Percentiles rank a stretch among this genome's conserved stretches.
Evolutionary conservation across 2,329 filamentous ascomycete genomes (phyloP).

Genomic region (Colletotrichum truncatum): DNA sequence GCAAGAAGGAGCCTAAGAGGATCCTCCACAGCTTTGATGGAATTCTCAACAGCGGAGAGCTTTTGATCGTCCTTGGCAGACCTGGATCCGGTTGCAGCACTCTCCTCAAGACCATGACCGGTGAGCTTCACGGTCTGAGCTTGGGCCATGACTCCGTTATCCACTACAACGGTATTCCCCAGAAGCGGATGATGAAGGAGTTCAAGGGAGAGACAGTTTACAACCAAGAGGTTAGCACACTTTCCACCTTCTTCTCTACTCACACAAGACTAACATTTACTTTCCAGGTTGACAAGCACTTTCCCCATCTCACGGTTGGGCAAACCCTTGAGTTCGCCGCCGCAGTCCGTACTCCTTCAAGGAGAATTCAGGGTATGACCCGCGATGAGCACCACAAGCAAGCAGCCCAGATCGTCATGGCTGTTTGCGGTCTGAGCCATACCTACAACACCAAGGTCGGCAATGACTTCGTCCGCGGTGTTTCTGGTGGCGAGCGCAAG

Average conservation of each 20-base stretch:
- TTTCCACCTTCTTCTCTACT: too few species aligned
- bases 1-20: constrained; percentile 58
- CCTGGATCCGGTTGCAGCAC: constrained; percentile 73
- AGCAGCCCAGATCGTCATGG: constrained; percentile 74
- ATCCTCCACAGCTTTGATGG: constrained; percentile 74
- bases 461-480: constrained; percentile 77
- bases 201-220: constrained; percentile 76
- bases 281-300: constrained; percentile 72
- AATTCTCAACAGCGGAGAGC: constrained; percentile 69
- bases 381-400: constrained; percentile 68
- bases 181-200: constrained; percentile 62
- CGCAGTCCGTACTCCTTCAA: constrained; percentile 72
- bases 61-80: constrained; percentile 74
- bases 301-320: constrained; percentile 79
- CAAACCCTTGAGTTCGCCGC: constrained; percentile 80
- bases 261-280: neutral
- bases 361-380: constrained; percentile 70
- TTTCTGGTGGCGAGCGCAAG: constrained; percentile 78
- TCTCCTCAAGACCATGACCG: constrained; percentile 68
- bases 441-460: constrained; percentile 79
- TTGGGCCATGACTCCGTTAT: constrained; percentile 60
- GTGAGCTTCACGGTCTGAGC: constrained; percentile 66
- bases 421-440: constrained; percentile 77
- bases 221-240: constrained; percentile 69
- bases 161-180: constrained; percentile 70